These are phyloP conservation scores for Corynascus novoguineensis DNA, from an alignment of 495 filamentous ascomycete species.

Conservation along the genomic window DNA sequence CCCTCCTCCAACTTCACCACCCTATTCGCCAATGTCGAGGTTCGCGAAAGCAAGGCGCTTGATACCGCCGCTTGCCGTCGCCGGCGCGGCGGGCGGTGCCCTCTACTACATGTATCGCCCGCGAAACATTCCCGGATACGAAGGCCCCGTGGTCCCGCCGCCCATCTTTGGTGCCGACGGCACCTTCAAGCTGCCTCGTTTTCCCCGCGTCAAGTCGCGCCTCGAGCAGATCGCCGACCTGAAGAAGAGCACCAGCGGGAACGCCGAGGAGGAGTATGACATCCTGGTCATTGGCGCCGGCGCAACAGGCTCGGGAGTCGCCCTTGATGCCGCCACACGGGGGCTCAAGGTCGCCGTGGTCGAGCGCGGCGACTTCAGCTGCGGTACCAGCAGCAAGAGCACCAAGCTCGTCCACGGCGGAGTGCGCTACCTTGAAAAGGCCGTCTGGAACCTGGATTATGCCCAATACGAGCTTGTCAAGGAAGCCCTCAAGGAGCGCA, in stretches of 20 bases:
- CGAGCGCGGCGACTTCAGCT: constrained; percentile 93
- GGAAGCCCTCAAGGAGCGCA: constrained; percentile 92
- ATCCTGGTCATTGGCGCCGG: constrained; percentile 87
- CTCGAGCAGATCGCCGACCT: constrained; percentile 59
- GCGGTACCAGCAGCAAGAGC: constrained; percentile 92
- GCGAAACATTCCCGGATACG: constrained; percentile 76
- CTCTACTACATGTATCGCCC: constrained; percentile 79
- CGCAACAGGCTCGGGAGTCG: constrained; percentile 88
- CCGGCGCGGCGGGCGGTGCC: constrained; percentile 44
- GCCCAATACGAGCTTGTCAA: constrained; percentile 88
- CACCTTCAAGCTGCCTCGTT: constrained; percentile 71
- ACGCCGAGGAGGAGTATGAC: constrained; percentile 61
- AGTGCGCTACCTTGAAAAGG: constrained; percentile 94
- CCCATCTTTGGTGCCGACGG: constrained; percentile 75
- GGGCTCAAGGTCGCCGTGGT: constrained; percentile 89
- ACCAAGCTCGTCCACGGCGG: constrained; percentile 97
- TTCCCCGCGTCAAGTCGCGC: constrained; percentile 70
- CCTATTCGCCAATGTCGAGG: constrained; percentile 24
- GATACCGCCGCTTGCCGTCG: constrained; percentile 34
- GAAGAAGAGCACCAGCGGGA: constrained; percentile 38
- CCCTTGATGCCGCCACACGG: constrained; percentile 87
- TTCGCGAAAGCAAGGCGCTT: constrained; percentile 33
- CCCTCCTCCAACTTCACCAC: neutral
- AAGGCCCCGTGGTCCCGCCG: constrained; percentile 72
- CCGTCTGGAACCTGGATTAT: constrained; percentile 93